Conservation (phyloP, 768 basidiomycete species). For the Lentinula sp. region DNA sequence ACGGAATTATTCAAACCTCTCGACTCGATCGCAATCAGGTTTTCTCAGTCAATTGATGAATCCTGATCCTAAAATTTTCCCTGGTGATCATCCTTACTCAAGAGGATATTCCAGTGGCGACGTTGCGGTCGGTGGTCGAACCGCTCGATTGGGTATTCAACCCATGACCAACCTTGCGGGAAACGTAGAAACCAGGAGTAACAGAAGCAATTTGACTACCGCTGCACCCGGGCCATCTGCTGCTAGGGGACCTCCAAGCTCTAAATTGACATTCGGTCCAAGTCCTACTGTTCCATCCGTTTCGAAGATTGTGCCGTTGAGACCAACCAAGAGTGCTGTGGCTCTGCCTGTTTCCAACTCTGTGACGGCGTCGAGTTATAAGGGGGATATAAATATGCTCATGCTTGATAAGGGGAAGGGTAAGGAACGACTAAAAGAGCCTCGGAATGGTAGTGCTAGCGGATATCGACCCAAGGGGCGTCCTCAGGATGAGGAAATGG, state of each 20-base stretch:
- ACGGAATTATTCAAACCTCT: slow-evolving; percentile 56
- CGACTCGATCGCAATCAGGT: slow-evolving; percentile 32
- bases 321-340: slow-evolving; percentile 49
- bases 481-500: slow-evolving; percentile 61
- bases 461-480: slow-evolving; percentile 62
- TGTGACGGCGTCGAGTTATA: slow-evolving; percentile 14
- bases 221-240: not conserved
- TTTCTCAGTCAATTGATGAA: slow-evolving; percentile 66
- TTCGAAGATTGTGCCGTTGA: slow-evolving; percentile 26
- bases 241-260: not conserved
- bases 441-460: slow-evolving; percentile 22
- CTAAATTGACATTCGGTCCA: not conserved
- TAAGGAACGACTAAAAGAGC: slow-evolving; percentile 13
- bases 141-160: slow-evolving; percentile 4
- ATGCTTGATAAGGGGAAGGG: not conserved
- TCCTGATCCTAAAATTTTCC: slow-evolving; percentile 59
- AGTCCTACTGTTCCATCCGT: not conserved
- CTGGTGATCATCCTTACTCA: slow-evolving; percentile 53
- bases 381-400: not conserved
- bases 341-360: slow-evolving; percentile 47
- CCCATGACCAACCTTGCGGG: not conserved
- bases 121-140: slow-evolving; percentile 21
- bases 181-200: not conserved
- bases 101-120: slow-evolving; percentile 43
- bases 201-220: not conserved